Evolutionary conservation across 257 asterid species (phyloP), one percentile per base, ranked within the genome.

Genomic region (Hygrophila difformis): DNA sequence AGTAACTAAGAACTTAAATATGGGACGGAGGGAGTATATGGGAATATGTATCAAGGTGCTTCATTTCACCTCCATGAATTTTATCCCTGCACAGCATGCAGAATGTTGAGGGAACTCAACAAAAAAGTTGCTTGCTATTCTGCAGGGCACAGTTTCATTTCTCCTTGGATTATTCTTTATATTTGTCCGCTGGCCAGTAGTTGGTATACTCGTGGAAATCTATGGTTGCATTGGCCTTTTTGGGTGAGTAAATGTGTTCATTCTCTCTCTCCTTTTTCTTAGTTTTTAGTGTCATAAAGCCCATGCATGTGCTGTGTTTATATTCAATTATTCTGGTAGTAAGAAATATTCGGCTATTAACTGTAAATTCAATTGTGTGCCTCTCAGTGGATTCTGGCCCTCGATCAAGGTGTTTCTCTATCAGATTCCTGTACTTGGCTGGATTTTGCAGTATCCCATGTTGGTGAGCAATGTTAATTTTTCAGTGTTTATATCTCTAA

Each of bases 371-470:
- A 19, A 42, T 46, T 35, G 20, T 72, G 45, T 51, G 63, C 40
- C 28, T 3, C 36, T 28, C 77, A 84, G 94, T 50, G 87, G 88
- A 59, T 84, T 84, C 61, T 84, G 94, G 94, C 94, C 94, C 60
- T 74, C 94, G 48, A 56, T 84, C 70, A 72, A 77, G 76, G 81
- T 37, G 49, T 84, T 80, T 65, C 75, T 84, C 37, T 79, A 72
- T 63, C 86, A 84, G 68, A 79, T 84, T 66, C 94, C 94, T 12
- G 70, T 84, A 42, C 11, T 84, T 56, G 94, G 94, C 61, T 84
- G 88, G 93, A 62, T 84, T 47, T 29, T 84, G 44, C 87, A 66
- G 61, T 84, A 74, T 60, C 93, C 82, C 28, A 19, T 39, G 33
- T 63, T 77, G 82, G 94, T 82, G 61, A 69, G 84, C 71, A 16